A percentile compares a stretch with the other conserved stretches of the same genome.
These are phyloP conservation scores for Yamadazyma oceani DNA, from an alignment of 1,139 yeast genomes.

Conservation along the genomic window DNA sequence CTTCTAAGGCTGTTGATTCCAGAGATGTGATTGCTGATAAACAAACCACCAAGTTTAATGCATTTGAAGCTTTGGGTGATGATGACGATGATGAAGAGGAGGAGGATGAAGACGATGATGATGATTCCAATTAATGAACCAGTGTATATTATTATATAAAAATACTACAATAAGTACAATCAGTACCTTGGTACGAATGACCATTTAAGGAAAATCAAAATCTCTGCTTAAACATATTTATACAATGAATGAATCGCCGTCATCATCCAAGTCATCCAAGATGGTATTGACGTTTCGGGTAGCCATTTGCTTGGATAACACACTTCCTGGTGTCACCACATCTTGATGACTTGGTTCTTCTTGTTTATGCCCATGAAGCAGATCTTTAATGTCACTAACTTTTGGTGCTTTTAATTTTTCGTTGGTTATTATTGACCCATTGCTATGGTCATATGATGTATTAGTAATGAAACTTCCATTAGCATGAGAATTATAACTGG, in stretches of 20 bases:
- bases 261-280: slow-evolving; percentile 37
- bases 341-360: slow-evolving; percentile 7
- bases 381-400: slow-evolving; percentile 48
- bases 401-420: slow-evolving; percentile 23
- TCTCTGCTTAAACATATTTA: too few species aligned
- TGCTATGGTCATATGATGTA: slow-evolving; percentile 17
- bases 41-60: slow-evolving; percentile 66
- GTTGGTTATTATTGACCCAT: slow-evolving; percentile 24
- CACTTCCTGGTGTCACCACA: slow-evolving; percentile 25
- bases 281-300: slow-evolving; percentile 37
- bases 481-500: slow-evolving; percentile 1
- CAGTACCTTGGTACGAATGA: background rate
- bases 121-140: background rate
- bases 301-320: slow-evolving; percentile 35
- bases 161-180: slow-evolving; percentile 3
- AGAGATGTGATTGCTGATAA: slow-evolving; percentile 69
- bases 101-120: slow-evolving; percentile 18
- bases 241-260: slow-evolving; percentile 26
- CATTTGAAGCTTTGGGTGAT: slow-evolving; percentile 73
- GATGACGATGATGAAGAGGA: slow-evolving; percentile 63
- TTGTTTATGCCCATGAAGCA: slow-evolving; percentile 20
- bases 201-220: too few species aligned
- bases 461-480: slow-evolving; percentile 8
- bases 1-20: slow-evolving; percentile 71
- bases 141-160: slow-evolving; percentile 1